Base-by-base conservation (phyloP, 352 stramenopile species). In the Globisporangium camurandrum region DNA sequence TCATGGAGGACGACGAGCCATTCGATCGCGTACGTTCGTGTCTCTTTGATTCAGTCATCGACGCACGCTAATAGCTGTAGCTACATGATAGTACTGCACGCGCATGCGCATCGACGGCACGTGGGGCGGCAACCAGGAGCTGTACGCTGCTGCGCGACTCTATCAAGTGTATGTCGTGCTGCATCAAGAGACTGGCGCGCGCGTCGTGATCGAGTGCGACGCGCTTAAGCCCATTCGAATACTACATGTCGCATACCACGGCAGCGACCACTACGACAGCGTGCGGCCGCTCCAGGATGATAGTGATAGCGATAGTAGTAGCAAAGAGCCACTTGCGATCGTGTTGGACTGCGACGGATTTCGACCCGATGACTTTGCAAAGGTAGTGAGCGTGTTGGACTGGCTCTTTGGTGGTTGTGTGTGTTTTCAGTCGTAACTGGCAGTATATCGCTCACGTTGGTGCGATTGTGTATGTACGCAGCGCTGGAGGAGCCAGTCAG, bases 1-100 rank as follows among this genome's bases (percentile, higher is more conserved):
- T 93, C 68, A 88, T 93, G 79, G 82, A 93, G 64, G 79, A 91
- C 50, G 80, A 88, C 37, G 82, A 93, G 40, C 82, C 79, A 36
- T 93, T 93, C 59, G 82, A 93, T 12, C 74, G 85, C 54, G 82
- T 89, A 57, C 17, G 63, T 41, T 31, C 34, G 43, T 28, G 24
- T n/a, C n/a, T n/a, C n/a, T n/a, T n/a, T n/a, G n/a, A n/a, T n/a
- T n/a, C n/a, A 20, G 27, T 11, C n/a, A 11, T 37, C 17, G 14
- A 9, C n/a, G 14, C 19, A 24, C 14, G 10, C 7, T 5, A 34
- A 11, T 47, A 53, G 3, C 8, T 40, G 20, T 14, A 2, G 1
- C 4, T 42, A 12, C 14, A 33, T 43, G 24, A 8, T 36, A 90
- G 82, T 93, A 93, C 51, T 88, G 74, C 60, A 67, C 64, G 34